phyloP scores from a whole-genome alignment of 768 basidiomycete species.

The Grammothele lineata region DNA sequence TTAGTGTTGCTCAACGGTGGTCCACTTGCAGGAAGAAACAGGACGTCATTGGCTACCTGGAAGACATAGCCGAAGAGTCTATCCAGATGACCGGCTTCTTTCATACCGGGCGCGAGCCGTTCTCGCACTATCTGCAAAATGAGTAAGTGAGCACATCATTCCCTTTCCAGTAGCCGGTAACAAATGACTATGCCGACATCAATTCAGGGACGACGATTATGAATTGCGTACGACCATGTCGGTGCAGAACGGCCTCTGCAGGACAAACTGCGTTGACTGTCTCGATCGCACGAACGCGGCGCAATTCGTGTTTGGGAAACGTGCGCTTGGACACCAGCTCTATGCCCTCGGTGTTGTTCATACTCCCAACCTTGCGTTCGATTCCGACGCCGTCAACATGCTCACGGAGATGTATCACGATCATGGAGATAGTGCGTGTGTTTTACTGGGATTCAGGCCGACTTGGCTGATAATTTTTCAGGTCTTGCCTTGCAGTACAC shows the following conservation, averaged over 20 bases:
- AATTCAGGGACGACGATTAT: slow-evolving; percentile 23
- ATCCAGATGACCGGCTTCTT: slow-evolving; percentile 92
- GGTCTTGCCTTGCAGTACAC: slow-evolving; percentile 96
- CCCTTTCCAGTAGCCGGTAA: background rate
- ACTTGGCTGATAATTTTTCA: slow-evolving; percentile 31
- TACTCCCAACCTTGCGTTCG: slow-evolving; percentile 81
- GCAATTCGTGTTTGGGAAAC: slow-evolving; percentile 95
- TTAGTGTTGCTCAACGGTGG: background rate
- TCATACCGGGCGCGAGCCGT: slow-evolving; percentile 88
- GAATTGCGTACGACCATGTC: slow-evolving; percentile 64
- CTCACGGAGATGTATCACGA: slow-evolving; percentile 99
- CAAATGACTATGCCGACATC: too few species aligned
- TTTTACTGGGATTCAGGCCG: background rate
- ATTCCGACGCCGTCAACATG: slow-evolving; percentile 94
- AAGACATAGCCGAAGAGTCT: slow-evolving; percentile 92
- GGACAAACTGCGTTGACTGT: slow-evolving; percentile 97
- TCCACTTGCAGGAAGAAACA: slow-evolving; percentile 69
- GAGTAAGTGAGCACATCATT: slow-evolving; percentile 26
- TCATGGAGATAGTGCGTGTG: slow-evolving; percentile 82
- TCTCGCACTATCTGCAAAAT: slow-evolving; percentile 58
- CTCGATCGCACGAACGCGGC: slow-evolving; percentile 95
- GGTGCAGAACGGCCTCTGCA: slow-evolving; percentile 87
- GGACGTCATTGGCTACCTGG: slow-evolving; percentile 92
- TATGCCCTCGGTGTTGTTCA: slow-evolving; percentile 90
- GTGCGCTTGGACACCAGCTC: slow-evolving; percentile 90